A percentile compares a stretch with the other conserved stretches of the same genome.
phyloP scores from a whole-genome alignment of 495 filamentous ascomycete genomes.

The Polyplosphaeria fusca region DNA sequence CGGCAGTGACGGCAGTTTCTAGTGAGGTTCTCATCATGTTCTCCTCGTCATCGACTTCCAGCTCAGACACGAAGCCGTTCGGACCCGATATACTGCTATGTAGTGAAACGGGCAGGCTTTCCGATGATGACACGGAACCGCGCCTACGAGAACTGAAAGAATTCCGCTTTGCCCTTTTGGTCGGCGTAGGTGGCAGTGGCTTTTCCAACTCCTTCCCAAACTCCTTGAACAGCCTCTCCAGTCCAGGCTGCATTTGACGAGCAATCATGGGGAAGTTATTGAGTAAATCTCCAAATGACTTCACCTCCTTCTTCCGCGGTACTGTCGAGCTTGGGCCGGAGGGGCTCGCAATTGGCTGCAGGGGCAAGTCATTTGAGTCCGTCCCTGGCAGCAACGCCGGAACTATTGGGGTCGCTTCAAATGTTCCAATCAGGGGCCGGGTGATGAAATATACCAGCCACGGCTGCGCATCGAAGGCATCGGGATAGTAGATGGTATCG shows the following conservation, averaged over 20 bases:
- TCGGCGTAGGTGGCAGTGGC: slow-evolving; percentile 74
- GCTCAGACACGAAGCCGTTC: slow-evolving; percentile 31
- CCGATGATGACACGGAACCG: slow-evolving; percentile 32
- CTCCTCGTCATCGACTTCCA: slow-evolving; percentile 75
- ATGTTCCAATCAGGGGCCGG: slow-evolving; percentile 79
- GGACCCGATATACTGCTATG: slow-evolving; percentile 32
- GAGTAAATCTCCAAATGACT: slow-evolving; percentile 83
- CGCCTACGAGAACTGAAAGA: slow-evolving; percentile 40
- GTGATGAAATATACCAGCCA: slow-evolving; percentile 99
- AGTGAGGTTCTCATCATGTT: slow-evolving; percentile 78
- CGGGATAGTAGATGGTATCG: slow-evolving; percentile 83
- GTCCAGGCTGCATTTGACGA: slow-evolving; percentile 87
- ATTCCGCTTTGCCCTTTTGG: slow-evolving; percentile 43
- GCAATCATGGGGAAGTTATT: slow-evolving; percentile 95
- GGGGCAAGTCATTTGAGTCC: not conserved
- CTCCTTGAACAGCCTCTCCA: slow-evolving; percentile 86
- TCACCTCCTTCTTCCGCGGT: slow-evolving; percentile 82
- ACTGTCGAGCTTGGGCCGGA: slow-evolving; percentile 32
- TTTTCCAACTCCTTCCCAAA: slow-evolving; percentile 83
- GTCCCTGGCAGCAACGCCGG: slow-evolving; percentile 33
- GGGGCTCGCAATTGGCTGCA: slow-evolving; percentile 3
- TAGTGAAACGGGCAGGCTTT: slow-evolving; percentile 31
- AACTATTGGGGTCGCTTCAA: slow-evolving; percentile 58
- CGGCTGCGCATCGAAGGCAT: slow-evolving; percentile 75
- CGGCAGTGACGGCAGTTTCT: slow-evolving; percentile 87